A percentile compares a stretch with the other conserved stretches of the same genome.
Conservation (phyloP, 345 rosid genomes). For the Excoecaria agallocha region DNA sequence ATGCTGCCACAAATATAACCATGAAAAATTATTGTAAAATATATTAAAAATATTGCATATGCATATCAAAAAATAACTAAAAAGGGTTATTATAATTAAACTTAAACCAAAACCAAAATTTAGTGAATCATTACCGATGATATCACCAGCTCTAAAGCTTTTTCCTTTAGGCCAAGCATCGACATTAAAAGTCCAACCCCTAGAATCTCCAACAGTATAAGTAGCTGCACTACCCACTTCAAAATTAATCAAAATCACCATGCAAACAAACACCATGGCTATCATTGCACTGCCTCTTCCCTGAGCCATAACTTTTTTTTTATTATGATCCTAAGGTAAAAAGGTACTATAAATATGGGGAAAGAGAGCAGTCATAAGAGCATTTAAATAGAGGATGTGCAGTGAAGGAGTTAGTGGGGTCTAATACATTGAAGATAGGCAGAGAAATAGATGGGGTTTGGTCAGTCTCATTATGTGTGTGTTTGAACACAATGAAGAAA, state of each 20-base stretch:
- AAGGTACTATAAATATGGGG: too few species aligned
- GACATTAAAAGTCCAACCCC: conserved; percentile 39
- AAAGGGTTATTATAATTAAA: background rate
- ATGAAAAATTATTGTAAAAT: too few species aligned
- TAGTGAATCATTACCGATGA: conserved; percentile 22
- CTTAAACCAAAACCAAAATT: background rate
- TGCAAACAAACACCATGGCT: conserved; percentile 20
- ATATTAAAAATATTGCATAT: too few species aligned
- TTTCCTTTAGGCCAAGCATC: conserved; percentile 40
- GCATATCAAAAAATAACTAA: background rate
- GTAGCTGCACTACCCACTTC: conserved; percentile 32
- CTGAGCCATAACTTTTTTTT: conserved; percentile 22
- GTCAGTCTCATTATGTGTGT: conserved; percentile 4
- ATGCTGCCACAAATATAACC: too few species aligned
- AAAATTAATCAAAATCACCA: conserved; percentile 25
- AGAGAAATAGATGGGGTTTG: background rate
- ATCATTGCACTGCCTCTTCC: conserved; percentile 55
- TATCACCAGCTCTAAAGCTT: conserved; percentile 43
- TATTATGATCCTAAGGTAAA: background rate
- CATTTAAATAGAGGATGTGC: background rate
- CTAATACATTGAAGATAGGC: background rate
- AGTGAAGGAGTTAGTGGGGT: background rate
- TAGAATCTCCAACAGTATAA: conserved; percentile 42
- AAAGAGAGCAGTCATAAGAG: background rate
- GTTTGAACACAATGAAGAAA: background rate